Base-by-base conservation (phyloP, 1,139 yeast species). In the Yueomyces sp. region DNA sequence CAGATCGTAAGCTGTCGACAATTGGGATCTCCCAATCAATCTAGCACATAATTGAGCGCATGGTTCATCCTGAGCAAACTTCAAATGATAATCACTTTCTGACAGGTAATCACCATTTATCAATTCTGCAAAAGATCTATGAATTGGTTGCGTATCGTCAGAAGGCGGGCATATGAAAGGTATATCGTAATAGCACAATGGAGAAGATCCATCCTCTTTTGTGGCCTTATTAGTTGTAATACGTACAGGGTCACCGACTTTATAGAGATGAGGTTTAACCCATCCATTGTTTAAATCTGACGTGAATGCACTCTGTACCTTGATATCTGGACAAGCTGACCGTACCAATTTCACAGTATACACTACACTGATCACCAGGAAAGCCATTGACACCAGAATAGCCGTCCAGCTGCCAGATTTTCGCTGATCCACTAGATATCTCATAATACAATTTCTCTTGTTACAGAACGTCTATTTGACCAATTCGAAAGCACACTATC, bases 131-230 rank as follows among this genome's bases (percentile, higher is more conserved):
- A 86, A 59, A 5, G 87, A 80, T 42, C 84, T 62, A 48, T 81
- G 81, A 27, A 81, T 65, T 1, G 87, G 79, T 46, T 72, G 71
- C 33, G 75, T 70, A 3, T 64, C 62, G 9, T 62, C 54, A 3
- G 75, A 68, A 1, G 85, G 79, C 0, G 86, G 86, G 62, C 96
- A 87, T 4, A 84, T 81, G 62, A 86, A 87, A 2, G 85, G 85
- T 42, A 86, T 66, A 46, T 78, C 84, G 59, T 80, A 77, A 58
- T 83, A 87, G 1, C 83, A 78, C 57, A 69, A 83, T 1, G 95
- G 93, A n/a, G 81, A 66, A 54, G 81, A 89, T 1, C 87, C 79
- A 31, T 73, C 65, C 51, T 81, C 89, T 0, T 93, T 79, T 49
- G 81, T 86, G 2, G 83, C 78, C 52, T 85, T 81, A 62, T 86